Conservation (phyloP, 2,329 filamentous ascomycete genomes). For the Lachnellula suecica region DNA sequence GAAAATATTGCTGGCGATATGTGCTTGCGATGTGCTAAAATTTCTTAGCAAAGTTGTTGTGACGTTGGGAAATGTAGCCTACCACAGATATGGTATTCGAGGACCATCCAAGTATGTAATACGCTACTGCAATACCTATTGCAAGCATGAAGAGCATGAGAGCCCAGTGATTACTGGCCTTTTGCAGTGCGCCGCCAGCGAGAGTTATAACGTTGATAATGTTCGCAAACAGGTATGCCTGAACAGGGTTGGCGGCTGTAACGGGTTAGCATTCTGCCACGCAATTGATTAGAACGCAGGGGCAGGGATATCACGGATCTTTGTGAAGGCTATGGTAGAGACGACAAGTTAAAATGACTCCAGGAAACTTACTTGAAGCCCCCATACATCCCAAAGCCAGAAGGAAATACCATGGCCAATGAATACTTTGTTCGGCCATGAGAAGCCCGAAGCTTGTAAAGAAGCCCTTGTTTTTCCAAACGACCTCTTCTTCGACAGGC, state of each 20-base stretch:
- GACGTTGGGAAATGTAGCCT: slow-evolving; percentile 24
- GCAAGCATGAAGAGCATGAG: slow-evolving; percentile 50
- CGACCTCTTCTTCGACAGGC: slow-evolving; percentile 16
- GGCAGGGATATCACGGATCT: too few relatives aligned
- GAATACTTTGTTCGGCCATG: slow-evolving; percentile 53
- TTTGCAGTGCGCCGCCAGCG: slow-evolving; percentile 17
- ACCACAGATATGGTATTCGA: slow-evolving; percentile 40
- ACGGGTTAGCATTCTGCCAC: background rate
- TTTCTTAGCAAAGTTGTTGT: slow-evolving; percentile 22
- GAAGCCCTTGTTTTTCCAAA: slow-evolving; percentile 41
- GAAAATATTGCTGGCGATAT: slow-evolving; percentile 45
- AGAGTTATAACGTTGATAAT: slow-evolving; percentile 32
- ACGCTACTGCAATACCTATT: slow-evolving; percentile 37
- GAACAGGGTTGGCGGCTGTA: slow-evolving; percentile 35
- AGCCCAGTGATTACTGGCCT: slow-evolving; percentile 43
- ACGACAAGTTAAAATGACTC: slow-evolving; percentile 13
- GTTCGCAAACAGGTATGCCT: slow-evolving; percentile 35
- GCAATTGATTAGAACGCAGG: too few relatives aligned
- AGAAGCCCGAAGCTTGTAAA: slow-evolving; percentile 52
- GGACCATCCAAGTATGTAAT: slow-evolving; percentile 31
- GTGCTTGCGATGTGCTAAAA: slow-evolving; percentile 32
- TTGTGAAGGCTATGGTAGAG: background rate
- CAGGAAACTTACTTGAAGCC: slow-evolving; percentile 30
- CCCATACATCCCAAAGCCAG: slow-evolving; percentile 42
- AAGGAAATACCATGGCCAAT: slow-evolving; percentile 50